Base-by-base conservation (phyloP, 306 rosid genomes). In the Luffa acutangula region DNA sequence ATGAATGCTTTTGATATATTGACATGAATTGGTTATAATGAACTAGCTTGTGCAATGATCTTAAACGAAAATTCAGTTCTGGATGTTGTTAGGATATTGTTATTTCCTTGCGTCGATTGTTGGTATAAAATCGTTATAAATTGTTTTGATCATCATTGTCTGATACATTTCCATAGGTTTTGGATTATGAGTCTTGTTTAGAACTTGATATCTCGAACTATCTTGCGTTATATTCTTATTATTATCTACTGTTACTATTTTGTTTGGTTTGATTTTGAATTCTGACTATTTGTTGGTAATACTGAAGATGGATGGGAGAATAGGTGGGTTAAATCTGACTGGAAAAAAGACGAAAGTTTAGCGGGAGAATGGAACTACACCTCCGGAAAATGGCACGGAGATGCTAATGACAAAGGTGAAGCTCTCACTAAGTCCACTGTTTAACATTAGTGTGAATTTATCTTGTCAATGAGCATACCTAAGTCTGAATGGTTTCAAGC, bases 311-410 rank as follows among this genome's bases (percentile, higher is more conserved):
- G 97, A 81, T 96, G 99, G 99, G 97, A 93, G 77, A 91, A 34
- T 15, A 88, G 87, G 36, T 96, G 99, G 99, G 96, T 96, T 74
- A 89, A 87, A 86, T 96, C 99, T 53, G 99, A 93, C 0, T 96
- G 99, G 99, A 96, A 93, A 90, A 90, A 78, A 64, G 99, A 91
- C 48, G 98, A 96, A 84, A 85, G 81, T 72, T 15, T 86, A 78
- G 98, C 98, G 48, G 99, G 99, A 60, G 97, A 91, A 80, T 96
- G 99, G 99, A 96, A 96, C 84, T 88, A 80, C 91, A 96, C 98
- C 58, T 80, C 99, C 52, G 99, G 99, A 49, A 88, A 96, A 84
- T 93, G 99, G 99, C 82, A 87, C 63, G 99, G 99, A 58, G 96
- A 96, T 39, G 51, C 94, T 36, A 76, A 88, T 77, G 97, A 93